Evolutionary conservation across 352 stramenopile species (phyloP).

Genomic region (Poterioochromonas sp.): DNA sequence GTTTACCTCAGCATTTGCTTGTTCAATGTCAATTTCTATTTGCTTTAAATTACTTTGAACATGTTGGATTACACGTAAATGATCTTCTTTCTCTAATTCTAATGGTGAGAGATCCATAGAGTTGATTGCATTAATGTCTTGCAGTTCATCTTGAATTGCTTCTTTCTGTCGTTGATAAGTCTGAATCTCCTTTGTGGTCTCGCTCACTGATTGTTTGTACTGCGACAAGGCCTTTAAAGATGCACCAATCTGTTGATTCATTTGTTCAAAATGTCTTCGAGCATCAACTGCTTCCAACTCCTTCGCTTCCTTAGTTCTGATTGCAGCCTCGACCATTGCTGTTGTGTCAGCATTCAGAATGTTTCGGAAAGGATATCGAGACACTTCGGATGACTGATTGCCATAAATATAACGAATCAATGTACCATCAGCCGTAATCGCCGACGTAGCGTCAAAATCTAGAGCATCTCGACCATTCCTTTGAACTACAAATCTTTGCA

Average conservation of each 20-base stretch:
- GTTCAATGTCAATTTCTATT: neutral
- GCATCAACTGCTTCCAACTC: neutral
- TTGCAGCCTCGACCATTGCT: neutral
- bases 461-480: too few relatives aligned
- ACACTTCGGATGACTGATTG: neutral
- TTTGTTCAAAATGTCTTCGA: too few relatives aligned
- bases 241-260: neutral
- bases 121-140: neutral
- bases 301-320: neutral
- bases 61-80: neutral
- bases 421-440: neutral
- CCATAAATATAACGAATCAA: neutral
- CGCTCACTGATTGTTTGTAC: neutral
- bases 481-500: slow-evolving; percentile 8
- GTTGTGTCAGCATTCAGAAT: neutral
- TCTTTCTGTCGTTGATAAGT: neutral
- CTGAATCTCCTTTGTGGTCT: neutral
- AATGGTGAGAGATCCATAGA: neutral
- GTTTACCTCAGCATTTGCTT: too few relatives aligned
- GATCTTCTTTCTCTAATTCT: neutral
- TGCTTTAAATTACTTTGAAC: neutral
- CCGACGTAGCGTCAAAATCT: too few relatives aligned
- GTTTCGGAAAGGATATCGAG: slow-evolving; percentile 11
- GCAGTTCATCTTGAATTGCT: neutral
- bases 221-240: neutral